These are phyloP conservation scores for Tilletia horrida DNA, from an alignment of 1,284 basidiomycete genomes.

Conservation along the genomic window DNA sequence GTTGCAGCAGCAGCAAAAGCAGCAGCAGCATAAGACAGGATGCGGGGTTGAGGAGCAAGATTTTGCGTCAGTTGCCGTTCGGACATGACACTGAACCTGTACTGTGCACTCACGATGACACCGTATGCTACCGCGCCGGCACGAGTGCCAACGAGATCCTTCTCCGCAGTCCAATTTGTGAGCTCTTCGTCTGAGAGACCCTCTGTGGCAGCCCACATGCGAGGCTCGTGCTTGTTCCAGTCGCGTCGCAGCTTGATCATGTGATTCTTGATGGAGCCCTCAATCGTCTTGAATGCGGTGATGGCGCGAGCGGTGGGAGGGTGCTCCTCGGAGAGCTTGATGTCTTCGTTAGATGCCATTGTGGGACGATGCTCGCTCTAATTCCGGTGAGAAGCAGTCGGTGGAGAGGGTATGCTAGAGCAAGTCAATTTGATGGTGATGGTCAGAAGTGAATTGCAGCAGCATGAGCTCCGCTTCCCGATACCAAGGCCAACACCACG, in stretches of 20 bases:
- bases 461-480: no score
- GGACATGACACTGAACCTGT: no score
- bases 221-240: constrained; percentile 21
- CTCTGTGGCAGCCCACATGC: constrained; percentile 18
- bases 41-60: background rate
- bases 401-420: no score
- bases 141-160: constrained; percentile 17
- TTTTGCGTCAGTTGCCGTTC: no score
- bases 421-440: no score
- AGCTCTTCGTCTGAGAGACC: constrained; percentile 14
- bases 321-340: constrained; percentile 13
- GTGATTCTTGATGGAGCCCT: constrained; percentile 10
- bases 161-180: background rate
- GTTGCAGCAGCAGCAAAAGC: no score
- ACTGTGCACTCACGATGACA: constrained; percentile 14
- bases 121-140: constrained; percentile 18
- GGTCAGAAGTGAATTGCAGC: no score
- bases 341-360: background rate
- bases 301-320: constrained; percentile 12
- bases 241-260: constrained; percentile 10
- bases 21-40: no score
- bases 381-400: background rate
- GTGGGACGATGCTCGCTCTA: background rate
- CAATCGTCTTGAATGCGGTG: constrained; percentile 17
- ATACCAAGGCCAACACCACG: no score